Conservation (phyloP, 2,329 filamentous ascomycete species). For the Tolypocladium pustulatum region DNA sequence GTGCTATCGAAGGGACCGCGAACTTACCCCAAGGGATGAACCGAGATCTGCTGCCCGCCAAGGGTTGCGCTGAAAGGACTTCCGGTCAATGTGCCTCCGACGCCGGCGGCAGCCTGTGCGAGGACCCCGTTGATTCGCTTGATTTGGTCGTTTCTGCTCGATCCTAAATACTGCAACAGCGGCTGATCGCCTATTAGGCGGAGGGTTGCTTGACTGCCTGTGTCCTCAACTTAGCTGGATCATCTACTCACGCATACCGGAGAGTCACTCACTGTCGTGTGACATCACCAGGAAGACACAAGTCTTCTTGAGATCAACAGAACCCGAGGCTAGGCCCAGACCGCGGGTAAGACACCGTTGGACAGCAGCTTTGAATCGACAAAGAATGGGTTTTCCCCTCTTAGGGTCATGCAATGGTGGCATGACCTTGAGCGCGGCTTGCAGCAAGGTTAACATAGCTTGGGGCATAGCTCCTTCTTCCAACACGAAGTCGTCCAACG, state of each 20-base stretch:
- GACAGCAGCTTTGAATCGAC: slow-evolving; percentile 4
- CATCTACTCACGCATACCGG: not conserved
- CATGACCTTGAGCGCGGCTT: slow-evolving; percentile 44
- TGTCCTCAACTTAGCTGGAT: not conserved
- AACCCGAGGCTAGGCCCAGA: slow-evolving; percentile 45
- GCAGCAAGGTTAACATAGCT: slow-evolving; percentile 44
- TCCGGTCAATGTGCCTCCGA: slow-evolving; percentile 49
- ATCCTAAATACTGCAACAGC: slow-evolving; percentile 47
- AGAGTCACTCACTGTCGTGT: slow-evolving; percentile 40
- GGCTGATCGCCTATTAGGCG: slow-evolving; percentile 50
- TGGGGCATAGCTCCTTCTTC: slow-evolving; percentile 52
- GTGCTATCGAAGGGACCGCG: not conserved
- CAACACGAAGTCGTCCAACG: slow-evolving; percentile 51
- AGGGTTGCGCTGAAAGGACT: slow-evolving; percentile 48
- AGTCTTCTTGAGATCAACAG: slow-evolving; percentile 47
- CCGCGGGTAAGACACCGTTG: slow-evolving; percentile 34
- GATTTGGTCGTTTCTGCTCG: slow-evolving; percentile 44
- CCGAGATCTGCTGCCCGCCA: slow-evolving; percentile 48
- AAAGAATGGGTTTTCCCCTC: not conserved
- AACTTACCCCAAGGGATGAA: slow-evolving; percentile 48
- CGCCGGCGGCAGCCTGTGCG: slow-evolving; percentile 40
- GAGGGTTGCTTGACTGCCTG: slow-evolving; percentile 47
- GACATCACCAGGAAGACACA: slow-evolving; percentile 58
- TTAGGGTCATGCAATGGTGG: slow-evolving; percentile 14
- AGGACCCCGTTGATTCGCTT: slow-evolving; percentile 41